A percentile compares a stretch with the other conserved stretches of the same genome.
These are phyloP conservation scores for Colletotrichum kahawae DNA, from an alignment of 2,329 filamentous ascomycete genomes.

Conservation along the genomic window DNA sequence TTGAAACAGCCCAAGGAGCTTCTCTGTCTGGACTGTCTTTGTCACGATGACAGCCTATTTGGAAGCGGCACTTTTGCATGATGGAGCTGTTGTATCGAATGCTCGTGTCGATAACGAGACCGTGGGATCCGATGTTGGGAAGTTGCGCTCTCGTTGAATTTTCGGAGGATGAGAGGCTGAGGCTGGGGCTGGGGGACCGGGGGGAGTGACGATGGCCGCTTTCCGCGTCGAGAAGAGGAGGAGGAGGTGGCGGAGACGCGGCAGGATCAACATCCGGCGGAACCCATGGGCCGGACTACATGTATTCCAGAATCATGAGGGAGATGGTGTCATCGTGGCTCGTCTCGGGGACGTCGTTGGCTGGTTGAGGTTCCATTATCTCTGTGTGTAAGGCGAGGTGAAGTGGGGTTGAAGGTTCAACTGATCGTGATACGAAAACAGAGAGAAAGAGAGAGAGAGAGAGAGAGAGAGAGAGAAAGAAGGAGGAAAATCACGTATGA, in stretches of 20 bases:
- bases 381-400: not conserved
- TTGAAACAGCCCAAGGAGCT: not conserved
- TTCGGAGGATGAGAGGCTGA: not conserved
- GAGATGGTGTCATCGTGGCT: constrained; percentile 19
- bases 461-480: not conserved
- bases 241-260: not conserved
- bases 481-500: not conserved
- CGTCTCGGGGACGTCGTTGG: not conserved
- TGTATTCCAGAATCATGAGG: constrained; percentile 15
- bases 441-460: not conserved
- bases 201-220: not conserved
- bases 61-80: not conserved
- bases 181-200: not conserved
- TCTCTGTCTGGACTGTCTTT: not conserved
- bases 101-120: not conserved
- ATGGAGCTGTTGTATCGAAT: not conserved
- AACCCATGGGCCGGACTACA: not conserved
- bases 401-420: not conserved
- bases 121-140: not conserved
- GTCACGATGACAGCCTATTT: not conserved
- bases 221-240: not conserved
- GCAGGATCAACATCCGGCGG: not conserved
- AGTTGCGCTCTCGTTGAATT: not conserved
- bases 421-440: not conserved
- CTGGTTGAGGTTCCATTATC: constrained; percentile 9